A percentile compares a stretch with the other conserved stretches of the same genome.
Conservation (phyloP, 805 yeast genomes). For the Starmerella etchellsii region DNA sequence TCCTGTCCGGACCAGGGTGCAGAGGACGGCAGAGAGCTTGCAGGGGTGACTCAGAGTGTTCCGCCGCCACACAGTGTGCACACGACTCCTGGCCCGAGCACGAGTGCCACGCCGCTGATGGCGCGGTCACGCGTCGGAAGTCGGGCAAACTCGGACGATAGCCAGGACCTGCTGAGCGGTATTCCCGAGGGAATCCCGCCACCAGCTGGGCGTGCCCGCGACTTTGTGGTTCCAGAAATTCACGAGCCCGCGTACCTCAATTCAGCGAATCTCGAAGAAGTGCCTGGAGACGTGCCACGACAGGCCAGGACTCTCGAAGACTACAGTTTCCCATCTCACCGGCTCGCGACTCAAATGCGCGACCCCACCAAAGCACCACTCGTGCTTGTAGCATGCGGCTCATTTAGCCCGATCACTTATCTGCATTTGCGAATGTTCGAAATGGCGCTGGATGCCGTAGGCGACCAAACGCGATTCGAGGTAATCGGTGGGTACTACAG, state of each 20-base stretch:
- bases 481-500: slow-evolving; percentile 94
- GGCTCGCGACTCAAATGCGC: slow-evolving; percentile 54
- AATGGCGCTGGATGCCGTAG: slow-evolving; percentile 90
- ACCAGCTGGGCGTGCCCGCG: slow-evolving; percentile 22
- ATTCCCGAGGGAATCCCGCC: slow-evolving; percentile 22
- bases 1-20: not conserved
- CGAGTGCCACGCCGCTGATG: not conserved
- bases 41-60: not conserved
- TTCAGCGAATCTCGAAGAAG: slow-evolving; percentile 91
- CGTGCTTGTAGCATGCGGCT: slow-evolving; percentile 94
- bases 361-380: slow-evolving; percentile 75
- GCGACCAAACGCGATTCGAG: slow-evolving; percentile 86
- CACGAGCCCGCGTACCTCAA: slow-evolving; percentile 23
- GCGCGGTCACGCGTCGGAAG: not conserved
- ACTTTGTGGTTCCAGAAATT: slow-evolving; percentile 22
- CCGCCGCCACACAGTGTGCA: no score
- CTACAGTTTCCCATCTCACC: slow-evolving; percentile 77
- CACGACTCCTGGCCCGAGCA: not conserved
- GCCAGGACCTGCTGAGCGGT: slow-evolving; percentile 8
- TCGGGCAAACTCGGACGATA: slow-evolving; percentile 2
- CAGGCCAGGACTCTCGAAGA: slow-evolving; percentile 62
- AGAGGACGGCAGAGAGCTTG: not conserved
- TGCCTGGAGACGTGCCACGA: slow-evolving; percentile 83
- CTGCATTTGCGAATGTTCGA: slow-evolving; percentile 94
- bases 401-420: slow-evolving; percentile 91